phyloP scores from a whole-genome alignment of 306 rosid genomes.

The Cucurbita maxima region DNA sequence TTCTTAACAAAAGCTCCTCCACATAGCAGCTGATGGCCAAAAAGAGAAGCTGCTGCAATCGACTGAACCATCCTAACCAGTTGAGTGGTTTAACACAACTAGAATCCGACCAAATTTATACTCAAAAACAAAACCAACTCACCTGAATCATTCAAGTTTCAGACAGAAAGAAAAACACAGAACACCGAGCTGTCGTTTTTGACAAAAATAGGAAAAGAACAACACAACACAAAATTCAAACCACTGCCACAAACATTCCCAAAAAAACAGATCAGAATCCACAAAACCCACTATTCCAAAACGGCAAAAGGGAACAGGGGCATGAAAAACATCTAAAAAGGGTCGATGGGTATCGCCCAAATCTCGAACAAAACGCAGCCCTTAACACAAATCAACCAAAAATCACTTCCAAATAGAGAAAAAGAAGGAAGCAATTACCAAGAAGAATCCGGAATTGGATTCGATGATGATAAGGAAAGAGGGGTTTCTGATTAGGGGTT shows the following conservation, averaged over 20 bases:
- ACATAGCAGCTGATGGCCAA: slow-evolving; percentile 49
- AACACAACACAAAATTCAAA: background rate
- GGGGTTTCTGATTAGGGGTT: background rate
- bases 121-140: background rate
- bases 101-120: background rate
- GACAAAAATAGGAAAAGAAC: background rate
- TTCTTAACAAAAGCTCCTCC: slow-evolving; percentile 36
- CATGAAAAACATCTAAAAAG: background rate
- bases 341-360: background rate
- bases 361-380: background rate
- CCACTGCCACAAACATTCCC: background rate
- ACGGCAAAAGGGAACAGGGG: background rate
- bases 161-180: background rate
- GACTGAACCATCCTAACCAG: slow-evolving; percentile 54
- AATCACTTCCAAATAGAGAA: background rate
- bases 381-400: background rate
- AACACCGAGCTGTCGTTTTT: background rate
- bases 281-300: background rate
- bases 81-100: slow-evolving; percentile 9
- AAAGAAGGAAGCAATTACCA: slow-evolving; percentile 9
- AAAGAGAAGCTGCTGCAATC: slow-evolving; percentile 63
- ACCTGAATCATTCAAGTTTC: background rate
- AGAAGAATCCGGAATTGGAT: slow-evolving; percentile 2
- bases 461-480: background rate
- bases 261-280: background rate